Base-by-base conservation (phyloP, 257 asterid species). In the Paulownia fortunei region DNA sequence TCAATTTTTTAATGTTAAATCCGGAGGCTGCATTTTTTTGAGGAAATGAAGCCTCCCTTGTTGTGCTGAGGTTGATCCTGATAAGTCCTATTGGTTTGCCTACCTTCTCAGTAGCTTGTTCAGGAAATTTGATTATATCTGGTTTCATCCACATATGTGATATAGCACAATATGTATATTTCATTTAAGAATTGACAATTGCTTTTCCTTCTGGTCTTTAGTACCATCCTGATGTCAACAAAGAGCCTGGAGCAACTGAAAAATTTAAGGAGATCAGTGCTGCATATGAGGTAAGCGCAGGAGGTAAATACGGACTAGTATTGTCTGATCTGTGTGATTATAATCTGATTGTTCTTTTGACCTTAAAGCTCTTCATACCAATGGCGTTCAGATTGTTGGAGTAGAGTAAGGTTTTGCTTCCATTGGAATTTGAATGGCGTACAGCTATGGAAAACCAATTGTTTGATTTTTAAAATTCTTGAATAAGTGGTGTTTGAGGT, bases 181-280 rank as follows among this genome's bases (percentile, higher is more conserved):
- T 10, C n/a, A 37, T 58, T 60, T 52, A 19, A 32, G 76, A 72
- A 54, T 66, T 72, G 55, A 74, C 67, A 26, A 34, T 36, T 74
- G 61, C 3, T 74, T 73, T 86, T 82, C 46, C 18, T 34, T 54
- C 52, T 85, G 64, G 68, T 79, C 54, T 82, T 58, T 67, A 96
- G 99, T 96, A 77, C 79, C 99, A 96, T 75, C 97, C 99, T 49
- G 99, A 96, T 87, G 99, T 93, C 81, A 96, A 96, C 84, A 96
- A 92, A 86, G 94, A 88, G 72, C 97, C 99, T 79, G 94, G 92
- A 70, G 98, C 99, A 36, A 91, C 99, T 77, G 98, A 96, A 24
- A 96, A 90, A 41, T 96, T 96, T 84, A 96, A 92, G 91, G 97
- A 94, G 89, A 96, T 96, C 79, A 93, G 98, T 86, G 88, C 94